A percentile compares a stretch with the other conserved stretches of the same genome.
Evolutionary conservation across 768 basidiomycete genomes (phyloP).

Genomic region (Tricholoma sp.): DNA sequence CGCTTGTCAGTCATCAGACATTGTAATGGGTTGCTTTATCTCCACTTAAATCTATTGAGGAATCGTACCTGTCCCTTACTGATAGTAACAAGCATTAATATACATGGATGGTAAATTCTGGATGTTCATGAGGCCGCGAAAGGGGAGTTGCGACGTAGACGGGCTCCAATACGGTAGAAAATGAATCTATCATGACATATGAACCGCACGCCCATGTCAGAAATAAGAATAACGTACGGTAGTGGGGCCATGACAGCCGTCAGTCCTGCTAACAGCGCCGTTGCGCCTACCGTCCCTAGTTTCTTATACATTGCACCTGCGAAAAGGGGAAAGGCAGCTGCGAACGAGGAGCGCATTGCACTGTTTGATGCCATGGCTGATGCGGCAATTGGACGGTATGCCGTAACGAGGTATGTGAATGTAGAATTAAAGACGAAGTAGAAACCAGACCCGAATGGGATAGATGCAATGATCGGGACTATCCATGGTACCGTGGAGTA

Average conservation of each 20-base stretch:
- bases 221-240: constrained; percentile 35
- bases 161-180: constrained; percentile 42
- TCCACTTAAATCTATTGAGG: too few species aligned
- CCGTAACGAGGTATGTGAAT: constrained; percentile 68
- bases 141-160: constrained; percentile 36
- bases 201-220: not conserved
- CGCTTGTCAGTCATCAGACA: too few species aligned
- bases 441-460: constrained; percentile 59
- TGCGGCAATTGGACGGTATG: constrained; percentile 61
- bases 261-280: constrained; percentile 64
- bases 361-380: constrained; percentile 67
- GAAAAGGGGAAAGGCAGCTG: constrained; percentile 57
- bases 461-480: constrained; percentile 56
- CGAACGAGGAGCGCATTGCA: constrained; percentile 55
- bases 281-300: constrained; percentile 67
- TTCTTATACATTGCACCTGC: constrained; percentile 67
- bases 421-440: constrained; percentile 69
- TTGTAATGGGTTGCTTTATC: too few species aligned
- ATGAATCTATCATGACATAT: constrained; percentile 31
- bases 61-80: too few species aligned
- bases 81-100: too few species aligned
- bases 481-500: constrained; percentile 54
- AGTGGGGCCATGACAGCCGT: constrained; percentile 57
- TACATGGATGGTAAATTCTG: not conserved
- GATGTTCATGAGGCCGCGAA: constrained; percentile 24